Evolutionary conservation across 78 protist genomes (phyloP).

Genomic region (Pelomyxa schiedti): DNA sequence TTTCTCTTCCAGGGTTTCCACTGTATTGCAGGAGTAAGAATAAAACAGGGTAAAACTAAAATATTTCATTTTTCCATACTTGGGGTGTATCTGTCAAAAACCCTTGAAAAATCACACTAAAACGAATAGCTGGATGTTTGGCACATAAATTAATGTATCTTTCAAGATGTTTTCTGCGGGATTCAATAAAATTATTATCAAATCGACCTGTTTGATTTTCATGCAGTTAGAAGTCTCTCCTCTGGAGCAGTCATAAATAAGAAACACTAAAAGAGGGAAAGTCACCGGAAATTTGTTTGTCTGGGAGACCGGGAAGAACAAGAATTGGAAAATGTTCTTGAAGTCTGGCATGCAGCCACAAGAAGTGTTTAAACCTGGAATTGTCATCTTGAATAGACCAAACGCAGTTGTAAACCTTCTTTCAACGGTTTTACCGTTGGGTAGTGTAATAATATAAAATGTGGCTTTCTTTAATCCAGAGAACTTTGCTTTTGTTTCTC

Average conservation of each 20-base stretch:
- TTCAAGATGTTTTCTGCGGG: neutral
- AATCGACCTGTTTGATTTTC: too few species aligned
- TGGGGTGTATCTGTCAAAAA: too few species aligned
- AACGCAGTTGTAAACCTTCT: neutral
- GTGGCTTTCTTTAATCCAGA: neutral
- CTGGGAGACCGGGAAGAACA: neutral
- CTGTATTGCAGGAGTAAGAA: too few species aligned
- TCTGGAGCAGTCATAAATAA: too few species aligned
- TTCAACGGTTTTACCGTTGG: neutral
- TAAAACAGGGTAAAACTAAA: too few species aligned
- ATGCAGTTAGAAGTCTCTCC: too few species aligned
- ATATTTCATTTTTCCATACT: too few species aligned
- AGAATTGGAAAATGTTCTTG: neutral
- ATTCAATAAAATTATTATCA: neutral
- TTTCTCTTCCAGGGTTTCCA: too few species aligned
- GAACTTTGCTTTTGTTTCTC: neutral
- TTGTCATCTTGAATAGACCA: neutral
- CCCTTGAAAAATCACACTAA: too few species aligned
- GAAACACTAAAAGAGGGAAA: too few species aligned
- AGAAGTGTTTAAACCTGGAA: neutral
- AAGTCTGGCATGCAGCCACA: neutral
- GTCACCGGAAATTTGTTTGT: neutral
- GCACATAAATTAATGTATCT: neutral
- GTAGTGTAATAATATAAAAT: neutral
- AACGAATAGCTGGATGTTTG: neutral